Percentiles rank a stretch among this genome's conserved stretches.
Conservation (phyloP, 768 basidiomycete genomes). For the Russula virescens region DNA sequence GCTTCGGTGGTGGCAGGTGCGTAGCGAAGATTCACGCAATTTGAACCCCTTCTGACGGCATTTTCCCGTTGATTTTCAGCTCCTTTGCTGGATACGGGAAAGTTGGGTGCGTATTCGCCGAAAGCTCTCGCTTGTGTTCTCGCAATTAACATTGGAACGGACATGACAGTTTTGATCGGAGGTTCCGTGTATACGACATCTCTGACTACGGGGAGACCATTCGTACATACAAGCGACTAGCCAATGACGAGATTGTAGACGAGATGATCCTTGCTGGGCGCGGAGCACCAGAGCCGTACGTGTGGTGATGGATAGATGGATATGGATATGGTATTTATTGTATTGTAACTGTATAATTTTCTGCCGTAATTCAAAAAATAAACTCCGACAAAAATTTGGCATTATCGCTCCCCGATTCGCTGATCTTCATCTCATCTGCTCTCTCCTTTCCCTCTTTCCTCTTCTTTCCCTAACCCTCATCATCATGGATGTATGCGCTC, state of each 20-base stretch:
- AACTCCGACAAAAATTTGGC: slow-evolving; percentile 60
- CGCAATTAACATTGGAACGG: slow-evolving; percentile 6
- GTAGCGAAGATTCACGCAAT: slow-evolving; percentile 25
- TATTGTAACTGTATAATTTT: neutral
- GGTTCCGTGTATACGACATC: slow-evolving; percentile 85
- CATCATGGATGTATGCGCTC: slow-evolving; percentile 45
- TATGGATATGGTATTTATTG: too few relatives aligned
- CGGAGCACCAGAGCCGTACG: slow-evolving; percentile 30
- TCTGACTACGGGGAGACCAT: slow-evolving; percentile 91
- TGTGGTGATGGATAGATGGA: slow-evolving; percentile 8
- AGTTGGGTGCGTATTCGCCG: slow-evolving; percentile 48
- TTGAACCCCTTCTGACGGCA: slow-evolving; percentile 4
- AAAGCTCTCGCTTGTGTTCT: neutral
- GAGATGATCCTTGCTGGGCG: slow-evolving; percentile 55
- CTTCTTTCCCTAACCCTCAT: neutral
- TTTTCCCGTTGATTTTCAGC: slow-evolving; percentile 31
- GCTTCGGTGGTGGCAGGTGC: slow-evolving; percentile 83
- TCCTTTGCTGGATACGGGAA: slow-evolving; percentile 82
- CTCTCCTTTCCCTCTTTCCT: slow-evolving; percentile 2
- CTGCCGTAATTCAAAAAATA: slow-evolving; percentile 27
- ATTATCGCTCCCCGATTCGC: slow-evolving; percentile 25
- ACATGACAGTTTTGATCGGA: slow-evolving; percentile 70
- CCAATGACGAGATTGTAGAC: slow-evolving; percentile 62
- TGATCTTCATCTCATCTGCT: slow-evolving; percentile 15
- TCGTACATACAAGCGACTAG: slow-evolving; percentile 77